phyloP scores from a whole-genome alignment of 805 yeast species.

The Torulaspora franciscae region DNA sequence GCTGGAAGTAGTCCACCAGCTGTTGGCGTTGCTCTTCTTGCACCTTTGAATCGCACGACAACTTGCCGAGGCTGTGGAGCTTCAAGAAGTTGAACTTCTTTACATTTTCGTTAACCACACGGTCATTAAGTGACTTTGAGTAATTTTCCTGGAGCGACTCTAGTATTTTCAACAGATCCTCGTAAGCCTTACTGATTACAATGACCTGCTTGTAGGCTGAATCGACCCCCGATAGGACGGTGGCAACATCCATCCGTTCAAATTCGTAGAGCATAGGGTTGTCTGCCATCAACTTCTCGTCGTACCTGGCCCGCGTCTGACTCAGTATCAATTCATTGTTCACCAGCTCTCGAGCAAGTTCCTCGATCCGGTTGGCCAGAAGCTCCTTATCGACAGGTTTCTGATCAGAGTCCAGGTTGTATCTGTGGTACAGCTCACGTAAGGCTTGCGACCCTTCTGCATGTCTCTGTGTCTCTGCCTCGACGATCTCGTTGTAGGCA shows the following conservation, averaged over 20 bases:
- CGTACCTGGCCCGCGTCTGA: slow-evolving; percentile 17
- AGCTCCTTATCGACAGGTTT: slow-evolving; percentile 6
- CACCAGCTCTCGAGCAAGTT: slow-evolving; percentile 11
- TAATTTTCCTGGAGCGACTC: slow-evolving; percentile 50
- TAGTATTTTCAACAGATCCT: slow-evolving; percentile 38
- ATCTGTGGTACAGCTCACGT: slow-evolving; percentile 23
- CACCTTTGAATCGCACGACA: slow-evolving; percentile 20
- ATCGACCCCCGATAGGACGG: slow-evolving; percentile 13
- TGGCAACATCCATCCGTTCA: slow-evolving; percentile 17
- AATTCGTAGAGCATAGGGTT: slow-evolving; percentile 25
- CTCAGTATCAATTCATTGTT: slow-evolving; percentile 23
- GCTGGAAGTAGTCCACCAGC: slow-evolving; percentile 22
- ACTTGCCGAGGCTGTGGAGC: slow-evolving; percentile 18
- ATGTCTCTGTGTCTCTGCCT: slow-evolving; percentile 56
- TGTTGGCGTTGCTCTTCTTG: slow-evolving; percentile 27
- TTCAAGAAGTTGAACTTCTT: slow-evolving; percentile 42
- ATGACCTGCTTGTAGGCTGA: slow-evolving; percentile 18
- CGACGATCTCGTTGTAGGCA: slow-evolving; percentile 23
- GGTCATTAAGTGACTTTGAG: slow-evolving; percentile 81
- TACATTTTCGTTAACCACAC: slow-evolving; percentile 74
- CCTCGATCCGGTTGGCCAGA: slow-evolving; percentile 11
- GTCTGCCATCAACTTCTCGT: slow-evolving; percentile 16
- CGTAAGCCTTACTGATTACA: slow-evolving; percentile 20
- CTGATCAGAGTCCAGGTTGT: slow-evolving; percentile 8
- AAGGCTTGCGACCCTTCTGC: slow-evolving; percentile 43